These are phyloP conservation scores for Scorias spongiosa DNA, from an alignment of 2,329 filamentous ascomycete species.

Conservation along the genomic window DNA sequence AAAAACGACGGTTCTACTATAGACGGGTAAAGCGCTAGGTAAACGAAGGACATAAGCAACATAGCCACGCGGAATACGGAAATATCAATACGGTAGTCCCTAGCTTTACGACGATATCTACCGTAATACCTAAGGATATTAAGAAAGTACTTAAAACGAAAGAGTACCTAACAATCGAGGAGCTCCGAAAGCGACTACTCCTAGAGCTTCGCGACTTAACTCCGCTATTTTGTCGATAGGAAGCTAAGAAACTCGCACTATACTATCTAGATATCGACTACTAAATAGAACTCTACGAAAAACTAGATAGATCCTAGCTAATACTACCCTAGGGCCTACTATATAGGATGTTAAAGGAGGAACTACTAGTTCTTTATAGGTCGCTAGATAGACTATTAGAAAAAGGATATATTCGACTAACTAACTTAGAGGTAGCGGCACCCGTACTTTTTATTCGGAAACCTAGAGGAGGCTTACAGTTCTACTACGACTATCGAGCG, in stretches of 20 bases:
- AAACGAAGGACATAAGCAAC: no score
- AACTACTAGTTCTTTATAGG: no score
- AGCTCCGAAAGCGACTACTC: no score
- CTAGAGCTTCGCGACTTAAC: not conserved
- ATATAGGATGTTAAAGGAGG: no score
- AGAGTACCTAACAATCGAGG: not conserved
- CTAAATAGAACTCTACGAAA: not conserved
- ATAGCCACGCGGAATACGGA: not conserved
- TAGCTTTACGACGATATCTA: not conserved
- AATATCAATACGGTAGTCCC: not conserved
- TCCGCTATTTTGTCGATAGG: not conserved
- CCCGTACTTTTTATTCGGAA: not conserved
- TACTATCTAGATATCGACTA: not conserved
- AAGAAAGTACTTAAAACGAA: not conserved
- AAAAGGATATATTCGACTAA: no score
- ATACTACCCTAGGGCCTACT: not conserved
- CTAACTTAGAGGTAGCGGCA: not conserved
- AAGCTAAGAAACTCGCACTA: not conserved
- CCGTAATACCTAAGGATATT: not conserved
- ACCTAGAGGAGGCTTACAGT: slow-evolving; percentile 11
- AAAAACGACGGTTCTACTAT: no score
- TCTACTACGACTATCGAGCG: slow-evolving; percentile 23
- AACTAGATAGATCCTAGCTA: not conserved
- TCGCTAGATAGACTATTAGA: no score
- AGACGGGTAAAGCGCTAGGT: no score